phyloP scores from a whole-genome alignment of 441 rosid species.

The Biscutella auriculata region DNA sequence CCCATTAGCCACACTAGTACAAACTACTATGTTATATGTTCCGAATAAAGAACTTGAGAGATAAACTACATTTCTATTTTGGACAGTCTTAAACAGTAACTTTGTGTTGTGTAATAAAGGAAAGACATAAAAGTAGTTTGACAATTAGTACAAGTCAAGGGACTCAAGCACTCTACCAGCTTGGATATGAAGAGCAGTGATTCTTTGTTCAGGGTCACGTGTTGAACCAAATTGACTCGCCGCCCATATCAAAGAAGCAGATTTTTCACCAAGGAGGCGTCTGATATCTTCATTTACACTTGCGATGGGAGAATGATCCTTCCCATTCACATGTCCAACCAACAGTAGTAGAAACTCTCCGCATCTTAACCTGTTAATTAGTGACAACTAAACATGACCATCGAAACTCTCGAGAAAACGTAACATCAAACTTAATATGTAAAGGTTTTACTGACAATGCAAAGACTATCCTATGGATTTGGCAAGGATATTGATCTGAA shows the following conservation, averaged over 20 bases:
- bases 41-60: too few relatives aligned
- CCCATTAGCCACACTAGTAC: too few relatives aligned
- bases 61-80: neutral
- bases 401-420: neutral
- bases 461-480: neutral
- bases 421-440: neutral
- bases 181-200: conserved; percentile 71
- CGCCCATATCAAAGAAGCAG: conserved; percentile 92
- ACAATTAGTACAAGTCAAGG: conserved; percentile 41
- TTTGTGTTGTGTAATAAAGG: neutral
- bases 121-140: neutral
- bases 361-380: conserved; percentile 55
- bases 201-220: conserved; percentile 70
- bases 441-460: neutral
- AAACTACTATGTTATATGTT: too few relatives aligned
- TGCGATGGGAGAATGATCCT: conserved; percentile 64
- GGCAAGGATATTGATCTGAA: neutral
- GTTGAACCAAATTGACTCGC: conserved; percentile 89
- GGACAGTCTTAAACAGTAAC: neutral
- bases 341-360: conserved; percentile 90
- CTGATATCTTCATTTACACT: conserved; percentile 71
- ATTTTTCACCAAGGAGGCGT: conserved; percentile 79
- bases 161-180: conserved; percentile 90
- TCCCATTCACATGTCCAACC: conserved; percentile 79
- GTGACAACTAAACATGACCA: neutral